Conservation (phyloP, 2,329 filamentous ascomycete genomes). For the Cladorrhinum sp. region DNA sequence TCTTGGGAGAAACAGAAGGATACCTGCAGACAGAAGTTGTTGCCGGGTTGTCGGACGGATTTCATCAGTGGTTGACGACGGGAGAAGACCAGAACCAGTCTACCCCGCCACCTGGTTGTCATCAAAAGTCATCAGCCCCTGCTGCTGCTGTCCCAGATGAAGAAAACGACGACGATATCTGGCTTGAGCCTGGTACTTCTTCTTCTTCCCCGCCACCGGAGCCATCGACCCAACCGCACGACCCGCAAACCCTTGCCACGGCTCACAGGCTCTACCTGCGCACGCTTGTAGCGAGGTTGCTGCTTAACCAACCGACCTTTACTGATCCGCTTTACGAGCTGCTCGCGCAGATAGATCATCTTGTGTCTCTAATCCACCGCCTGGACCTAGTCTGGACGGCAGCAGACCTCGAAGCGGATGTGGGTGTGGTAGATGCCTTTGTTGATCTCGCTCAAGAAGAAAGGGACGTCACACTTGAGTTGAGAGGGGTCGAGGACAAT, state of each 20-base stretch:
- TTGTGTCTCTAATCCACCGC: slow-evolving; percentile 72
- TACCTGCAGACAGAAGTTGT: slow-evolving; percentile 92
- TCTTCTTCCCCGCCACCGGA: slow-evolving; percentile 22
- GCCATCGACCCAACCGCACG: slow-evolving; percentile 49
- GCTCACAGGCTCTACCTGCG: slow-evolving; percentile 77
- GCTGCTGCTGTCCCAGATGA: slow-evolving; percentile 10
- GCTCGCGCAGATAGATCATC: slow-evolving; percentile 73
- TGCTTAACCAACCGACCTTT: slow-evolving; percentile 63
- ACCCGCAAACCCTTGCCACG: slow-evolving; percentile 78
- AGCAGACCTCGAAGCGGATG: slow-evolving; percentile 76
- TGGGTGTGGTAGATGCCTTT: slow-evolving; percentile 75
- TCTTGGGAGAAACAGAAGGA: slow-evolving; percentile 80
- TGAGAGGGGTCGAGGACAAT: slow-evolving; percentile 60
- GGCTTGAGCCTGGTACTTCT: slow-evolving; percentile 34
- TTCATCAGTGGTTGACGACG: slow-evolving; percentile 69
- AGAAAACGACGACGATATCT: slow-evolving; percentile 41
- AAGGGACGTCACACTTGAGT: slow-evolving; percentile 59
- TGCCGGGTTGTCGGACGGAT: slow-evolving; percentile 73
- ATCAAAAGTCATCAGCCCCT: not conserved
- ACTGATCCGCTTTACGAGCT: slow-evolving; percentile 64
- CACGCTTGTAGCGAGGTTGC: slow-evolving; percentile 62
- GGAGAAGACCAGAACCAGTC: slow-evolving; percentile 32
- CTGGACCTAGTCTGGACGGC: slow-evolving; percentile 74
- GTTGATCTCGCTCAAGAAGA: slow-evolving; percentile 72
- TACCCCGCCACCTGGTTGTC: slow-evolving; percentile 24